phyloP scores from a whole-genome alignment of 2,329 filamentous ascomycete genomes.

The Colletotrichum neosansevieriae region DNA sequence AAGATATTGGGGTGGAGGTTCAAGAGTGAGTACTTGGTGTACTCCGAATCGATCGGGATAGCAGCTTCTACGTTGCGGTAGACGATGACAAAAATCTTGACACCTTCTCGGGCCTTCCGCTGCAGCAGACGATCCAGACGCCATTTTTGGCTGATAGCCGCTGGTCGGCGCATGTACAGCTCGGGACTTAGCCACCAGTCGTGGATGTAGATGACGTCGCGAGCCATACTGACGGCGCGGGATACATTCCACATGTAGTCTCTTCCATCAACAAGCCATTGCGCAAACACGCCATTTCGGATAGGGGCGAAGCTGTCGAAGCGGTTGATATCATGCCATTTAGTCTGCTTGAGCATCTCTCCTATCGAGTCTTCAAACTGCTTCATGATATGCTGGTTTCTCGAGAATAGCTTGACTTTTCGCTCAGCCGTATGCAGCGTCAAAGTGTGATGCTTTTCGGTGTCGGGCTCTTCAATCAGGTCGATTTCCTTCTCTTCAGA shows the following conservation, averaged over 20 bases:
- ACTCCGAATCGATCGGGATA: slow-evolving; percentile 97
- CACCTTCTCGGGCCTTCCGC: slow-evolving; percentile 91
- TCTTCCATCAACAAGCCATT: slow-evolving; percentile 96
- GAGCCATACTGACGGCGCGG: slow-evolving; percentile 94
- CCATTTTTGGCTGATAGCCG: slow-evolving; percentile 98
- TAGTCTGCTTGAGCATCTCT: slow-evolving; percentile 84
- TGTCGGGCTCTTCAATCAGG: slow-evolving; percentile 51
- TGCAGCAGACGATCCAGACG: slow-evolving; percentile 93
- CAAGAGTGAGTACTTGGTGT: slow-evolving; percentile 95
- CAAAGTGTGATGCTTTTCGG: slow-evolving; percentile 81
- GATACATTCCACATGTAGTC: slow-evolving; percentile 99
- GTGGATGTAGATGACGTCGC: slow-evolving; percentile 98
- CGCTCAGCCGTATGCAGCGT: slow-evolving; percentile 93
- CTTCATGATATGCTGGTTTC: slow-evolving; percentile 87
- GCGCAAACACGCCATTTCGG: slow-evolving; percentile 85
- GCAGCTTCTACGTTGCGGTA: slow-evolving; percentile 98
- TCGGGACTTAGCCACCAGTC: slow-evolving; percentile 99
- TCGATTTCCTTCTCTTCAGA: slow-evolving; percentile 66
- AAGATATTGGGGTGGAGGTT: slow-evolving; percentile 97
- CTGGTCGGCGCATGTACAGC: slow-evolving; percentile 92
- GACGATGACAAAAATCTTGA: slow-evolving; percentile 97
- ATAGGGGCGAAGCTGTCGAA: slow-evolving; percentile 96
- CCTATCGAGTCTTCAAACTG: slow-evolving; percentile 95
- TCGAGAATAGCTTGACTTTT: slow-evolving; percentile 89
- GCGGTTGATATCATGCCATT: slow-evolving; percentile 85